These are phyloP conservation scores for Eucalyptus pauciflora DNA, from an alignment of 345 rosid genomes.

Conservation along the genomic window DNA sequence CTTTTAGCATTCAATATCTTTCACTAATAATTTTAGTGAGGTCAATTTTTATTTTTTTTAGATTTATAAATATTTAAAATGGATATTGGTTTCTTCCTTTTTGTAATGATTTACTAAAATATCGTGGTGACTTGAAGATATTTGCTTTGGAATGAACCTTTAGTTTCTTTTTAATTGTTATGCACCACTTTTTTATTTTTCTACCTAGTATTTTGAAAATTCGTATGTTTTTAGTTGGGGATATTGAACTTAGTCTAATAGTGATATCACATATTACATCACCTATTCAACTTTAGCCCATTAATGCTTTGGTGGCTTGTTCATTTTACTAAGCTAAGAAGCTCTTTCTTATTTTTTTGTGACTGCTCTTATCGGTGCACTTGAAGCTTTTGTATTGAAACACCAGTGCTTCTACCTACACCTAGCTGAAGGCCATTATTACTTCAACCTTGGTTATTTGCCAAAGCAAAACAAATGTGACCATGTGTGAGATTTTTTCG, in stretches of 20 bases:
- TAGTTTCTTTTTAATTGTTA: no score
- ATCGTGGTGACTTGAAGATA: neutral
- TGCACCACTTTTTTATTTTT: no score
- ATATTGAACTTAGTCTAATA: no score
- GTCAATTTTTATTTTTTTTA: neutral
- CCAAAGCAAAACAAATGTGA: no score
- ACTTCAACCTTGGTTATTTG: no score
- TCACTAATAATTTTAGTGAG: neutral
- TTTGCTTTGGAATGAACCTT: neutral
- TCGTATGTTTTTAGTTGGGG: neutral
- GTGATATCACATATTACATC: no score
- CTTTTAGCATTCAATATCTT: no score
- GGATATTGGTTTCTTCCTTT: neutral
- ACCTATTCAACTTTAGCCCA: neutral
- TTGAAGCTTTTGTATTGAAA: neutral
- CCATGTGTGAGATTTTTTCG: no score
- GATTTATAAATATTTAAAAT: no score
- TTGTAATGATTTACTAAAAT: no score
- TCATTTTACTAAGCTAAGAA: neutral
- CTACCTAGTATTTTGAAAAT: neutral
- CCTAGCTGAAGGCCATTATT: no score
- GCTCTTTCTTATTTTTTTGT: neutral
- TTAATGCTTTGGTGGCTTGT: neutral
- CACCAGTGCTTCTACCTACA: no score
- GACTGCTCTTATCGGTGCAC: neutral